phyloP scores from a whole-genome alignment of 2,329 filamentous ascomycete species.

The Nannizzia gypsea region DNA sequence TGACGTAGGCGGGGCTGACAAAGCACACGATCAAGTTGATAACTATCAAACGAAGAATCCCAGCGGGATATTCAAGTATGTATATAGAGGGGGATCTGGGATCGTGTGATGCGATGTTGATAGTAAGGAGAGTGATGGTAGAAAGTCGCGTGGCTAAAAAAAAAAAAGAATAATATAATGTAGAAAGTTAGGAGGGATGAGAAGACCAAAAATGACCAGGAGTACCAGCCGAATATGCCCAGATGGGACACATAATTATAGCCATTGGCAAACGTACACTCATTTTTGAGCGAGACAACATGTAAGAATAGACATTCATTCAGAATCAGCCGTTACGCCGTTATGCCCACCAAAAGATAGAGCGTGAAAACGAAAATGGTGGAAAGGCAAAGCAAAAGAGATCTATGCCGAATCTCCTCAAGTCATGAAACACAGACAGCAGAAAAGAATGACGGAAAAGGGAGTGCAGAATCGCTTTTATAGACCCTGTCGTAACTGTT shows the following conservation, averaged over 20 bases:
- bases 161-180: no score
- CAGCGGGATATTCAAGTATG: background rate
- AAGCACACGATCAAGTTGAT: background rate
- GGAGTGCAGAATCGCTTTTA: slow-evolving; percentile 30
- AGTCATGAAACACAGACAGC: background rate
- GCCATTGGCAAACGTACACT: background rate
- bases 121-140: background rate
- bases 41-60: background rate
- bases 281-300: background rate
- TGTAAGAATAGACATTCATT: background rate
- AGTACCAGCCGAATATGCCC: background rate
- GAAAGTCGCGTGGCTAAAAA: background rate
- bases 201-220: background rate
- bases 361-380: background rate
- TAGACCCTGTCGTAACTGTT: slow-evolving; percentile 77
- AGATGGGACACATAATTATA: background rate
- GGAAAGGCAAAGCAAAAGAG: background rate
- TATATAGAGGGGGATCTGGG: background rate
- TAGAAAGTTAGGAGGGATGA: no score
- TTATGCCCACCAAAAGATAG: background rate
- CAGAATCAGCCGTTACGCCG: slow-evolving; percentile 5
- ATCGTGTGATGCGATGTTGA: background rate
- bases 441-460: background rate
- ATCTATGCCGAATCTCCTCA: background rate
- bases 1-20: background rate